Conservation (phyloP, 2,329 filamentous ascomycete species). For the Xylaria sp. region DNA sequence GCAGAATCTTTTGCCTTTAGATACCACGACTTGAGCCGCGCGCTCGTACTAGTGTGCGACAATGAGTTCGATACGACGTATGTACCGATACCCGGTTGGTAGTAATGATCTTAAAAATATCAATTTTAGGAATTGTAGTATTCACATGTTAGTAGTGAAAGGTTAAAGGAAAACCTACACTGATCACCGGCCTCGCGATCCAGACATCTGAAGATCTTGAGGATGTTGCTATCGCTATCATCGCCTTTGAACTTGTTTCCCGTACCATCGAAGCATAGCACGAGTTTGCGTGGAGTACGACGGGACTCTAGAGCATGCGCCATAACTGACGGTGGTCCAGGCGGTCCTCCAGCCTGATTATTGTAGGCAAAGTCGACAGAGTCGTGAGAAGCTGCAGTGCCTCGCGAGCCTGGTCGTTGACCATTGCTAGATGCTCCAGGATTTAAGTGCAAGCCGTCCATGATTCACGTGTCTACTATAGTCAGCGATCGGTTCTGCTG, state of each 20-base stretch:
- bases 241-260: conserved; percentile 72
- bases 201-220: conserved; percentile 77
- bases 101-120: conserved; percentile 61
- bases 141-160: not conserved
- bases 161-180: conserved; percentile 51
- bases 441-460: conserved; percentile 43
- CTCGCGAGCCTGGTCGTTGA: conserved; percentile 31
- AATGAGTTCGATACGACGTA: conserved; percentile 72
- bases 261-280: conserved; percentile 72
- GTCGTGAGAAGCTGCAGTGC: conserved; percentile 31
- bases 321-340: conserved; percentile 33
- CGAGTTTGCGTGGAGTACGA: conserved; percentile 57
- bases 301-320: conserved; percentile 36
- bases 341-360: not conserved
- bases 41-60: conserved; percentile 64
- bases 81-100: conserved; percentile 77
- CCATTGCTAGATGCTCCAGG: conserved; percentile 23
- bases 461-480: conserved; percentile 13
- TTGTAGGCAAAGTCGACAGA: conserved; percentile 20
- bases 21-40: conserved; percentile 73
- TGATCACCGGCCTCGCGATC: conserved; percentile 71
- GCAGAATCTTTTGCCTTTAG: conserved; percentile 81
- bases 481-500: not conserved
- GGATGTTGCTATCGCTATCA: conserved; percentile 71
- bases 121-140: conserved; percentile 2